Evolutionary conservation across 2,329 filamentous ascomycete genomes (phyloP).

Genomic region (Dryadomyces sulphureus): DNA sequence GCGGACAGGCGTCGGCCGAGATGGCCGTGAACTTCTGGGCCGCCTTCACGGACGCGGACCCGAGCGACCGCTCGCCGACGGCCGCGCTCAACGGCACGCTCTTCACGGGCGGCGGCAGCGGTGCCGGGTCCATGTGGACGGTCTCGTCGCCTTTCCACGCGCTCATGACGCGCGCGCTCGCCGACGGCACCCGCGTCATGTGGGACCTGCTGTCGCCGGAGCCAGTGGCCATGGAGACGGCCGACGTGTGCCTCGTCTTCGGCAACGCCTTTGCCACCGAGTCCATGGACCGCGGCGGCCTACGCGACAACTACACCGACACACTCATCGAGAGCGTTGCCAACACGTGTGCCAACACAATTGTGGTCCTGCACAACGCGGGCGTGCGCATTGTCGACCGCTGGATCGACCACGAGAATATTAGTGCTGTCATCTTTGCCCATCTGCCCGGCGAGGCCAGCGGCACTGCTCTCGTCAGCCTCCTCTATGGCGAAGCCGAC

Average conservation of each 20-base stretch:
- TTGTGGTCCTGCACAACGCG: constrained; percentile 49
- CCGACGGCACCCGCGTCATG: constrained; percentile 40
- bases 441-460: constrained; percentile 49
- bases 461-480: constrained; percentile 35
- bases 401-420: constrained; percentile 46
- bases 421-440: constrained; percentile 46
- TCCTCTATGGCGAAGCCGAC: constrained; percentile 41
- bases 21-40: constrained; percentile 43
- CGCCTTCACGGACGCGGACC: constrained; percentile 19
- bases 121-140: constrained; percentile 30
- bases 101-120: constrained; percentile 33
- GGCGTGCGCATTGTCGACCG: constrained; percentile 42
- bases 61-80: constrained; percentile 11
- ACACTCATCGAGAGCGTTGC: constrained; percentile 33
- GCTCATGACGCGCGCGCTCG: constrained; percentile 22
- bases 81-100: constrained; percentile 42
- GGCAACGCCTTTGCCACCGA: constrained; percentile 49
- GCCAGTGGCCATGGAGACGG: constrained; percentile 35
- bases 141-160: constrained; percentile 23
- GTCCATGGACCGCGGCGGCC: constrained; percentile 37
- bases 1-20: neutral
- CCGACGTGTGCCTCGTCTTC: constrained; percentile 43
- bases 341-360: constrained; percentile 33
- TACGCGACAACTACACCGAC: constrained; percentile 46
- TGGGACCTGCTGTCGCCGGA: constrained; percentile 34